Conservation (phyloP, 148 eudicot species). For the Dianthus caryophyllus region DNA sequence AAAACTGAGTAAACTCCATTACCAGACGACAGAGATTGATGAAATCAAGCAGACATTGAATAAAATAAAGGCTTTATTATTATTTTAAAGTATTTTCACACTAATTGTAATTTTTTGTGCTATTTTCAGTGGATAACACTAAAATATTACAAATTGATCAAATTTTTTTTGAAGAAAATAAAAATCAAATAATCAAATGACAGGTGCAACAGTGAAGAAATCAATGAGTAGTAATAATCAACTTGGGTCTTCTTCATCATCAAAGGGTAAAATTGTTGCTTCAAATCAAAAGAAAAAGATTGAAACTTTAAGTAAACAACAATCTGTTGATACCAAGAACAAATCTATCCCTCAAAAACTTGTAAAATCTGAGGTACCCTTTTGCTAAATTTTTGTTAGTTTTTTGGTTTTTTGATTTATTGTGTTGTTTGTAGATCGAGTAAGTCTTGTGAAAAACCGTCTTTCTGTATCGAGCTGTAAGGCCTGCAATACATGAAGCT, state of each 20-base stretch:
- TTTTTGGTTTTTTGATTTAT: neutral
- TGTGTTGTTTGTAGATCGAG: no score
- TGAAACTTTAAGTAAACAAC: conserved; percentile 32
- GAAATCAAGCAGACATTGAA: neutral
- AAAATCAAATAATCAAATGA: conserved; percentile 13
- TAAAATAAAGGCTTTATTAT: conserved; percentile 17
- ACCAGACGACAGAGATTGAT: conserved; percentile 1
- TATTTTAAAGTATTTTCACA: conserved; percentile 14
- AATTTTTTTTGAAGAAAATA: no score
- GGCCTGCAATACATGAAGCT: no score
- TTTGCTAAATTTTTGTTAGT: conserved; percentile 1
- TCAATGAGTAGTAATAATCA: conserved; percentile 28
- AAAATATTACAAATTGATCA: neutral
- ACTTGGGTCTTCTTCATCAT: conserved; percentile 20
- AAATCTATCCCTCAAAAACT: conserved; percentile 30
- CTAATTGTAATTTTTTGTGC: neutral
- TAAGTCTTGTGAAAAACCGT: no score
- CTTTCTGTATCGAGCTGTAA: no score
- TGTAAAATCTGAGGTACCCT: conserved; percentile 53
- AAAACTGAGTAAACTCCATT: conserved; percentile 7
- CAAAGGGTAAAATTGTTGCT: conserved; percentile 17
- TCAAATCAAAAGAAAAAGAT: conserved; percentile 36
- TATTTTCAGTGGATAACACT: neutral
- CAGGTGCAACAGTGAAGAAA: conserved; percentile 29
- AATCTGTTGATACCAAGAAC: conserved; percentile 32